Conservation (phyloP, 75 land plant genomes). For the Selaginella tamariscina region DNA sequence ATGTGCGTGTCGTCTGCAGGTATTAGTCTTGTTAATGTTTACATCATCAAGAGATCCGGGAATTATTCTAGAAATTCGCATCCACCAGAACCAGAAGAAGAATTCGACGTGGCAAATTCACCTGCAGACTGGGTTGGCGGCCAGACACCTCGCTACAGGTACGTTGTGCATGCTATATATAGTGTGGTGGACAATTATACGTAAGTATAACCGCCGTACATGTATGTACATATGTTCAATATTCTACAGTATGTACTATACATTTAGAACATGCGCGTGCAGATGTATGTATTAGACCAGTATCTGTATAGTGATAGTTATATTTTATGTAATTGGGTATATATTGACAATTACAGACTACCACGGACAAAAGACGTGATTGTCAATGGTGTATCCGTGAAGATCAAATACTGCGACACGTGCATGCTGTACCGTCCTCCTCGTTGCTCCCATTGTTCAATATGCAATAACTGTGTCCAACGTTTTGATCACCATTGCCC, state of each 20-base stretch:
- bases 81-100: conserved; percentile 62
- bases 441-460: conserved; percentile 78
- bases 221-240: too few relatives aligned
- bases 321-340: too few relatives aligned
- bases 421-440: conserved; percentile 92
- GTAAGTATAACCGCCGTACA: too few relatives aligned
- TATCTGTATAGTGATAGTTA: too few relatives aligned
- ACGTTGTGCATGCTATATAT: too few relatives aligned
- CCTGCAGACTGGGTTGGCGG: conserved; percentile 35
- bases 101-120: conserved; percentile 21
- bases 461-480: conserved; percentile 85
- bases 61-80: conserved; percentile 59
- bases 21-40: conserved; percentile 49
- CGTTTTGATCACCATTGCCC: conserved; percentile 92
- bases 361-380: conserved; percentile 74
- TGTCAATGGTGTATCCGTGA: conserved; percentile 58
- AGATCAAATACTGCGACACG: conserved; percentile 84
- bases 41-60: conserved; percentile 93
- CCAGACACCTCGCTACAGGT: conserved; percentile 56
- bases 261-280: too few relatives aligned
- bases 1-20: conserved; percentile 26
- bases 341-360: too few relatives aligned
- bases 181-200: too few relatives aligned
- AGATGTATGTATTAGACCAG: too few relatives aligned
- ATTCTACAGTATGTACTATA: too few relatives aligned